Evolutionary conservation across 2,329 filamentous ascomycete genomes (phyloP).

Genomic region (Byssoonygena ceratinophila): DNA sequence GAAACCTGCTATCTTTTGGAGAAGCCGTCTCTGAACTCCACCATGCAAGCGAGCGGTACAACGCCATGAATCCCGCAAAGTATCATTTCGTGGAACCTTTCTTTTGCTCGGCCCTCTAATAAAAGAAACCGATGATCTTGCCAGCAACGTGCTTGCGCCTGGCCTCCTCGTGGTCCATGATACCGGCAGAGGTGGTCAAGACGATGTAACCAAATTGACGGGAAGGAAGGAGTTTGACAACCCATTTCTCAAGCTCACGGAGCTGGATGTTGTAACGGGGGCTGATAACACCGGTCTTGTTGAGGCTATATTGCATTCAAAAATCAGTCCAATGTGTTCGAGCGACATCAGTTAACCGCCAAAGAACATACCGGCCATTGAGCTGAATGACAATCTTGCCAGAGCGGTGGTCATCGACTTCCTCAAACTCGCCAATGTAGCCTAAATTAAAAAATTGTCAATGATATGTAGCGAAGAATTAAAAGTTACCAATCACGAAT

Average conservation of each 20-base stretch:
- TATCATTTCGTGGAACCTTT: not conserved
- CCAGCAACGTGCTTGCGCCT: constrained; percentile 97
- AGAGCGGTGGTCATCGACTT: constrained; percentile 98
- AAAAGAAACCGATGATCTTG: constrained; percentile 99
- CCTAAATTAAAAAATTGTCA: constrained; percentile 52
- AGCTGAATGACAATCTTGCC: constrained; percentile 99
- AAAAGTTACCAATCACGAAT: constrained; percentile 80
- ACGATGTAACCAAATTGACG: constrained; percentile 99
- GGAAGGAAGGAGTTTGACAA: constrained; percentile 94
- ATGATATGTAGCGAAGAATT: constrained; percentile 76
- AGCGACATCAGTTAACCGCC: not conserved
- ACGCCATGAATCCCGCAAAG: constrained; percentile 5
- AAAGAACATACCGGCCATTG: constrained; percentile 63
- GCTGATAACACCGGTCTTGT: constrained; percentile 99
- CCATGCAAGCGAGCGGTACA: not conserved
- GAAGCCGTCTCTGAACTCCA: not conserved
- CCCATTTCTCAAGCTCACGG: constrained; percentile 97
- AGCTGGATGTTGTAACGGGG: constrained; percentile 99
- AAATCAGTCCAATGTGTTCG: not conserved
- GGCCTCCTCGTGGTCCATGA: constrained; percentile 99
- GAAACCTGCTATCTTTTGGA: not conserved
- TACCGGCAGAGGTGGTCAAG: constrained; percentile 96
- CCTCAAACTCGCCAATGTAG: constrained; percentile 99
- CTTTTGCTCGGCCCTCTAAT: constrained; percentile 48
- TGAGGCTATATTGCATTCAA: constrained; percentile 47